These are phyloP conservation scores for Arthroderma uncinatum DNA, from an alignment of 2,329 filamentous ascomycete genomes.

Conservation along the genomic window DNA sequence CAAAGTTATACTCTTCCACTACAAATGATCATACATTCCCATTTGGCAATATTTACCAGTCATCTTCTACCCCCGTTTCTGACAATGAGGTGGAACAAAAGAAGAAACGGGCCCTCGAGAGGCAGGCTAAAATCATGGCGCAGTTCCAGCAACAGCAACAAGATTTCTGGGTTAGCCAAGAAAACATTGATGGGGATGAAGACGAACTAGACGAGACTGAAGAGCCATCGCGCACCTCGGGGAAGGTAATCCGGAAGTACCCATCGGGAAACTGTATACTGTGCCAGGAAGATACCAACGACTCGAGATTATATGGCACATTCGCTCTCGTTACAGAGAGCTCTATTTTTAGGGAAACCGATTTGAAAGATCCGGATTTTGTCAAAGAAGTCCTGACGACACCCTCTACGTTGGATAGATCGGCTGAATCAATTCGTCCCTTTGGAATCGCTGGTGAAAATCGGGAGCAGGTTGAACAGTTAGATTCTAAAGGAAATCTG, in stretches of 20 bases:
- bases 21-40: slow-evolving; percentile 51
- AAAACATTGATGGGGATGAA: slow-evolving; percentile 78
- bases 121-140: slow-evolving; percentile 91
- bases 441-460: slow-evolving; percentile 90
- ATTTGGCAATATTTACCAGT: slow-evolving; percentile 68
- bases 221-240: slow-evolving; percentile 37
- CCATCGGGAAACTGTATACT: slow-evolving; percentile 88
- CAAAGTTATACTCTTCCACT: slow-evolving; percentile 57
- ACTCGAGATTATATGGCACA: slow-evolving; percentile 78
- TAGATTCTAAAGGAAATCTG: slow-evolving; percentile 59
- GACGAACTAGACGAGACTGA: slow-evolving; percentile 46
- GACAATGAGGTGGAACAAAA: slow-evolving; percentile 57
- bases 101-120: slow-evolving; percentile 79
- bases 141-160: slow-evolving; percentile 97
- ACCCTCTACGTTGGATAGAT: slow-evolving; percentile 71
- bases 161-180: slow-evolving; percentile 82
- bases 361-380: slow-evolving; percentile 69
- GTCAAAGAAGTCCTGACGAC: slow-evolving; percentile 71
- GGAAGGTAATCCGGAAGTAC: slow-evolving; percentile 76
- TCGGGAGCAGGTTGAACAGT: slow-evolving; percentile 61
- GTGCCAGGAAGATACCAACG: slow-evolving; percentile 91
- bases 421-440: slow-evolving; percentile 69
- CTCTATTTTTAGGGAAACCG: slow-evolving; percentile 73
- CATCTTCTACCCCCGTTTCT: slow-evolving; percentile 61
- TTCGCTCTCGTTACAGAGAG: slow-evolving; percentile 85